Percentiles rank a stretch among this genome's conserved stretches.
Evolutionary conservation across 169 alveolate genomes (phyloP).

Genomic region (Eimeria maxima): DNA sequence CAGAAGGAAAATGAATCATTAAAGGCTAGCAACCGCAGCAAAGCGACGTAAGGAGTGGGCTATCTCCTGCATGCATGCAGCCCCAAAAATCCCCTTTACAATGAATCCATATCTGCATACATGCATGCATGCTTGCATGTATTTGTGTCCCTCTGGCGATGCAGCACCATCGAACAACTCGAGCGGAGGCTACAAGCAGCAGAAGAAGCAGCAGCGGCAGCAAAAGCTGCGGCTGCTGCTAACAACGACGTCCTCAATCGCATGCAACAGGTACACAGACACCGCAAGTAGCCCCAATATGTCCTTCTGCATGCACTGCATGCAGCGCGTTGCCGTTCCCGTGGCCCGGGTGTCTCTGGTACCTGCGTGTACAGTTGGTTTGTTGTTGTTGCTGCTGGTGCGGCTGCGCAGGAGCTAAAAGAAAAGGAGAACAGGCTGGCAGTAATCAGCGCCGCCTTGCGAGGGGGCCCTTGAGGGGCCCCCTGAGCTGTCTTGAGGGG

Average conservation of each 20-base stretch:
- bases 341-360: neutral
- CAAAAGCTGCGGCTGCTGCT: conserved; percentile 24
- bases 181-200: conserved; percentile 45
- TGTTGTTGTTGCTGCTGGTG: neutral
- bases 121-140: conserved; percentile 19
- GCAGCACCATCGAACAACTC: conserved; percentile 16
- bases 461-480: conserved; percentile 27
- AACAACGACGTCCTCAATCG: neutral
- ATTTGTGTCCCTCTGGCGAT: neutral
- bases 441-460: conserved; percentile 32
- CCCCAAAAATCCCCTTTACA: no score
- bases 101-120: neutral
- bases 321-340: neutral
- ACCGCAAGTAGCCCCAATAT: neutral
- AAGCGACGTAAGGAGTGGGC: no score
- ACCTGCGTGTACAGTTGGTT: neutral
- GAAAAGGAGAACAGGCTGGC: conserved; percentile 46
- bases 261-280: conserved; percentile 21
- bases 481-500: no score
- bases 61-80: no score
- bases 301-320: no score
- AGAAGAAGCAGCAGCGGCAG: conserved; percentile 18
- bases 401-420: conserved; percentile 44
- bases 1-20: no score
- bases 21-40: no score